These are phyloP conservation scores for Alternaria sp. DNA, from an alignment of 2,329 filamentous ascomycete species.

Conservation along the genomic window DNA sequence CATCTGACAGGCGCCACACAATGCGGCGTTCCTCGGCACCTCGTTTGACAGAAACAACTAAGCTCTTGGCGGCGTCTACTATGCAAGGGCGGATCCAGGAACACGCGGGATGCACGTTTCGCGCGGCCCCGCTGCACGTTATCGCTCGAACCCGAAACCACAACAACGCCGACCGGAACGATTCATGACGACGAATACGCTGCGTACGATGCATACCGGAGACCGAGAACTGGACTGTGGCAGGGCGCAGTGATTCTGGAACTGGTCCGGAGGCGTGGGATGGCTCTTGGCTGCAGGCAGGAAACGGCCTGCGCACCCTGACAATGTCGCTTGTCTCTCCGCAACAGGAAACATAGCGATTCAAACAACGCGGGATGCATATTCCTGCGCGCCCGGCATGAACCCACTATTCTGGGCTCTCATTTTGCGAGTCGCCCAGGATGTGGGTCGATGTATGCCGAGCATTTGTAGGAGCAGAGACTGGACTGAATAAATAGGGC, in stretches of 20 bases:
- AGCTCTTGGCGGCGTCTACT: conserved; percentile 27
- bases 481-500: conserved; percentile 31
- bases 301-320: conserved; percentile 22
- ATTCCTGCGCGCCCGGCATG: conserved; percentile 22
- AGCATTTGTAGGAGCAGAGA: not conserved
- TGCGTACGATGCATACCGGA: conserved; percentile 11
- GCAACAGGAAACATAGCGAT: conserved; percentile 20
- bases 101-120: conserved; percentile 28
- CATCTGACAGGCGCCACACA: conserved; percentile 21
- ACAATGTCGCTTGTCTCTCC: conserved; percentile 33
- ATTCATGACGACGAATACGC: conserved; percentile 1
- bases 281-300: conserved; percentile 23
- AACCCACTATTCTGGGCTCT: conserved; percentile 16
- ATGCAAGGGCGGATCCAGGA: conserved; percentile 18
- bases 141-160: conserved; percentile 10
- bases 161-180: conserved; percentile 5
- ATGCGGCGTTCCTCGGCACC: conserved; percentile 14
- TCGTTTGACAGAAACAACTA: conserved; percentile 29
- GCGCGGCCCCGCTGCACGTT: conserved; percentile 15
- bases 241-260: conserved; percentile 11
- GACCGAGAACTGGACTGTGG: conserved; percentile 7
- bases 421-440: conserved; percentile 5
- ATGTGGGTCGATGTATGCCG: not conserved
- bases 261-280: conserved; percentile 8
- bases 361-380: conserved; percentile 11